phyloP scores from a whole-genome alignment of 768 basidiomycete genomes.

The Lactarius sanguifluus region DNA sequence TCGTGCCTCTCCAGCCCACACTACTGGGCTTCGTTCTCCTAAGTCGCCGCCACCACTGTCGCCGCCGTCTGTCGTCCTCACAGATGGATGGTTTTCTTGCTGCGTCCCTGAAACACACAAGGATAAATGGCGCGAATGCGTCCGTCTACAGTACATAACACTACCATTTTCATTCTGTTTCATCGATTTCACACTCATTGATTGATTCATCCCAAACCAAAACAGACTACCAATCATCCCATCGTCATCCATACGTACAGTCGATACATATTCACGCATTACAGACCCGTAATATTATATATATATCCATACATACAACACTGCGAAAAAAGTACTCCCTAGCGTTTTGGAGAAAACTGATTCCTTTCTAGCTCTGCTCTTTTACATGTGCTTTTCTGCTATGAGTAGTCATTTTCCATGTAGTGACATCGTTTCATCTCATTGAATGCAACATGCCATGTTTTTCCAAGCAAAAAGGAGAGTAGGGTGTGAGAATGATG shows the following conservation, averaged over 20 bases:
- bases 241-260: not conserved
- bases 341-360: not conserved
- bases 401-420: conserved; percentile 2
- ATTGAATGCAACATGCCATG: not conserved
- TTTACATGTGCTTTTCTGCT: conserved; percentile 1
- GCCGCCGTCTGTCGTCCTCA: not conserved
- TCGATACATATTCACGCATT: conserved; percentile 1
- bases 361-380: not conserved
- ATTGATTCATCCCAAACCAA: not conserved
- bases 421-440: conserved; percentile 3
- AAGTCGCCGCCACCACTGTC: not conserved
- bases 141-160: not conserved
- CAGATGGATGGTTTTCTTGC: not conserved
- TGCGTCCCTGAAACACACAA: not conserved
- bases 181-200: conserved; percentile 7
- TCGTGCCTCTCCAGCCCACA: not conserved
- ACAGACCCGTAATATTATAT: not conserved
- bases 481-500: not conserved
- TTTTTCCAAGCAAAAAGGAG: not conserved
- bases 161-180: conserved; percentile 1
- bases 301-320: conserved; percentile 4
- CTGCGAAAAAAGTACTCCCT: not conserved
- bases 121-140: not conserved
- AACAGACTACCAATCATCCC: not conserved
- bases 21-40: not conserved